Conservation (phyloP, 345 rosid genomes). For the Eucalyptus sp. region DNA sequence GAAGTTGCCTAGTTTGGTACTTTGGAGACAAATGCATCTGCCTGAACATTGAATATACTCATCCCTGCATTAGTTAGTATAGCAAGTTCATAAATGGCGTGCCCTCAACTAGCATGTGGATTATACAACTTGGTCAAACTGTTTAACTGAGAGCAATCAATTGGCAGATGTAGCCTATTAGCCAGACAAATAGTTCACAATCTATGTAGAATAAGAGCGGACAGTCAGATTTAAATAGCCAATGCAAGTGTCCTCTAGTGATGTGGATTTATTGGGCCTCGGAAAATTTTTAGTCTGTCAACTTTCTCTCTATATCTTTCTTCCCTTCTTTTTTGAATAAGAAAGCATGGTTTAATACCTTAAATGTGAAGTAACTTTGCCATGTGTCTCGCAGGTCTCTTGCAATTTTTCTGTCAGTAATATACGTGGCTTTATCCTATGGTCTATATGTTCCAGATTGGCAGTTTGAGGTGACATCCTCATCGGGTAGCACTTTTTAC, state of each 20-base stretch:
- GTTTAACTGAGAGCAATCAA: not conserved
- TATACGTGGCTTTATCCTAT: constrained; percentile 18
- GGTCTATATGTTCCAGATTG: constrained; percentile 40
- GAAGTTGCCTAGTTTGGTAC: not conserved
- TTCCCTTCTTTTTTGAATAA: not conserved
- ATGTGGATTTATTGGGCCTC: not conserved
- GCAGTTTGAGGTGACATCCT: constrained; percentile 9
- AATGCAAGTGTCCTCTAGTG: not conserved
- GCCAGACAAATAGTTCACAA: not conserved
- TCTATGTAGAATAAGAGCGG: not conserved
- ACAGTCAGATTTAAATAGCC: not conserved
- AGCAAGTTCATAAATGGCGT: not conserved
- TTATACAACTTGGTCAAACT: not conserved
- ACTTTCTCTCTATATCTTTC: not conserved
- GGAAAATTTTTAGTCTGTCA: not conserved
- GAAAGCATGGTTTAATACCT: not conserved
- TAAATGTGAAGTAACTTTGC: not conserved
- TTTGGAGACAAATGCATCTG: not conserved
- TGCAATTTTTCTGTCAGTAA: constrained; percentile 11
- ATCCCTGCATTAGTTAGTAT: not conserved
- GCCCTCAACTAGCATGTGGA: not conserved
- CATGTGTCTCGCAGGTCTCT: constrained; percentile 10
- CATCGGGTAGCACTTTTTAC: not conserved
- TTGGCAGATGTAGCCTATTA: not conserved
- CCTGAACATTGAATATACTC: not conserved